Base-by-base conservation (phyloP, 2,329 filamentous ascomycete species). In the Corynespora cassiicola region DNA sequence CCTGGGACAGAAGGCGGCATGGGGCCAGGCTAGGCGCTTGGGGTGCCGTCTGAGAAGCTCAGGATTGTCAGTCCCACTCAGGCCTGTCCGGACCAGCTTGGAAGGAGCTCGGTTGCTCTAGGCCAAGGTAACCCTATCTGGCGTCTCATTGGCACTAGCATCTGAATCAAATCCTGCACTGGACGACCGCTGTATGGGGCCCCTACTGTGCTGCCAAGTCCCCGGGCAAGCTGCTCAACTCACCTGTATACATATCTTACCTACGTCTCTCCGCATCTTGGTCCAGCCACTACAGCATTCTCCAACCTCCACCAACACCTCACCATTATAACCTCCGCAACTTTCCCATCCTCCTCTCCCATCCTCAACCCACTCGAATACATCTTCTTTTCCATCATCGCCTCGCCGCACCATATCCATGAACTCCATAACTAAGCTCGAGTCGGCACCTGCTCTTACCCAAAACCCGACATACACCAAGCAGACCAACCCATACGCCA, bases 401-500 rank as follows among this genome's bases (percentile, higher is more conserved):
- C 21, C 30, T 31, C 23, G n/a, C 28, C 24, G 29, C 26, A 27
- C 31, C 37, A 38, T 40, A 29, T n/a, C n/a, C n/a, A 59, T 61
- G 54, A 50, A 59, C 30, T 47, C 42, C 14, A 17, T 32, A 23
- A 33, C 35, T 8, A 47, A 42, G 18, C 41, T 42, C 14, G 51
- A 58, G 15, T 28, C 41, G 17, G 39, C 45, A 25, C 32, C 43
- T n/a, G 43, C 47, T 18, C 36, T 37, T 24, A 45, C 38, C 25
- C 25, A 45, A 22, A 48, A 45, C 36, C 29, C 40, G 17, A 39
- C 47, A 1, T 39, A 42, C 22, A 25, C 39, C 37, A 38, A 44
- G 22, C 31, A 37, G 11, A 43, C 46, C 39, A 62, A 61, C 26
- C 61, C 58, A 1, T 66, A 66, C 34, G 48, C 58, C 12, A 58